Percentiles rank a stretch among this genome's conserved stretches.
These are phyloP conservation scores for Chrysanthemum seticuspe DNA, from an alignment of 129 eudicot genomes.

Conservation along the genomic window DNA sequence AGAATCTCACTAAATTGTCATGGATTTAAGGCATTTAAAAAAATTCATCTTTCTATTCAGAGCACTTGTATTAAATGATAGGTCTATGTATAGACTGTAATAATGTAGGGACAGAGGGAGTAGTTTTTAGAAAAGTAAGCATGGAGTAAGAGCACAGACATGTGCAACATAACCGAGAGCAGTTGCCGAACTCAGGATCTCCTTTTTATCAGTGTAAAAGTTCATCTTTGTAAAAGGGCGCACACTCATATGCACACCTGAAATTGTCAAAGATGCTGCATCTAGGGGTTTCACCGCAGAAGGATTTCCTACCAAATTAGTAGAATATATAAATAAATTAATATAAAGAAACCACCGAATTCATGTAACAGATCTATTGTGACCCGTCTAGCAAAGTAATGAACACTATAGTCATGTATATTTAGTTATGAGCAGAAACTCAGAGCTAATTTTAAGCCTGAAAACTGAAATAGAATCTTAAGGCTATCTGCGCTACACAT, in stretches of 20 bases:
- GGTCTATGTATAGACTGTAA: too few relatives aligned
- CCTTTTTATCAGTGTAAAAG: slow-evolving; percentile 88
- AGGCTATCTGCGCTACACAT: too few relatives aligned
- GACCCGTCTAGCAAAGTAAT: slow-evolving; percentile 4
- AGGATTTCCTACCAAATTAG: slow-evolving; percentile 45
- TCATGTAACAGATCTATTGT: background rate
- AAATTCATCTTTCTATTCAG: too few relatives aligned
- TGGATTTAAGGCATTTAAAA: background rate
- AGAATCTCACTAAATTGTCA: background rate
- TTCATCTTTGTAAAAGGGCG: slow-evolving; percentile 78
- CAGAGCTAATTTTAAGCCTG: too few relatives aligned
- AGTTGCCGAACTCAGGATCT: slow-evolving; percentile 83
- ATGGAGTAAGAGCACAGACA: slow-evolving; percentile 38
- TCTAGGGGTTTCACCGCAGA: slow-evolving; percentile 57
- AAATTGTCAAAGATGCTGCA: slow-evolving; percentile 73
- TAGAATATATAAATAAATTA: background rate
- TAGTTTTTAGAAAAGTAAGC: background rate
- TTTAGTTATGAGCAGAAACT: too few relatives aligned
- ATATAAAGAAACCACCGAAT: background rate
- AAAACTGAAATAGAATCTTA: too few relatives aligned
- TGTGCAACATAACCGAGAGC: slow-evolving; percentile 99
- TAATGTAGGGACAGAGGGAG: background rate
- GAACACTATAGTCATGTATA: background rate
- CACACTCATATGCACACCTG: slow-evolving; percentile 74
- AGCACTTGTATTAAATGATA: too few relatives aligned